phyloP scores from a whole-genome alignment of 352 stramenopile species.

The Phytophthora fragariaefolia region DNA sequence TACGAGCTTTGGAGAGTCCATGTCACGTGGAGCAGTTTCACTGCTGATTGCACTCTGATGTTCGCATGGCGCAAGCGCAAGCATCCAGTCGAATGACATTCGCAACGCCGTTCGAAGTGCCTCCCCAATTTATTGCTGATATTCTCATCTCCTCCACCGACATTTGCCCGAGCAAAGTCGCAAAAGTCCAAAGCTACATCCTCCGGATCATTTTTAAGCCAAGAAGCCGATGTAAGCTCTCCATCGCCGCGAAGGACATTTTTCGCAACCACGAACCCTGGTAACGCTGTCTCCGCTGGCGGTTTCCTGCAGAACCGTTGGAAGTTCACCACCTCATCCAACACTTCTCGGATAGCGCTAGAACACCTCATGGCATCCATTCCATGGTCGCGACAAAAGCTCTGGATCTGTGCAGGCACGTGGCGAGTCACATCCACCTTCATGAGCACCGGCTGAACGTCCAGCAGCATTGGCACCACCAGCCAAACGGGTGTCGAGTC shows the following conservation, averaged over 20 bases:
- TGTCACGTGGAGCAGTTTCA: not conserved
- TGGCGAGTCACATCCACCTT: conserved; percentile 37
- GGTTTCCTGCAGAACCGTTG: conserved; percentile 32
- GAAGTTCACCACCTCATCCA: conserved; percentile 43
- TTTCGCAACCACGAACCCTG: conserved; percentile 52
- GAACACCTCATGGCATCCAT: conserved; percentile 33
- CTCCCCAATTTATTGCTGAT: conserved; percentile 7
- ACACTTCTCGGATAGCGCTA: conserved; percentile 26
- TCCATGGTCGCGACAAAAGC: conserved; percentile 50
- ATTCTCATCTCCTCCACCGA: not conserved
- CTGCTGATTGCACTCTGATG: not conserved
- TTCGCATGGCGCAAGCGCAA: conserved; percentile 36
- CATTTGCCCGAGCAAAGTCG: conserved; percentile 25
- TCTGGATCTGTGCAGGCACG: conserved; percentile 39
- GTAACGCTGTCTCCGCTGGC: conserved; percentile 3
- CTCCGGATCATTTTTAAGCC: conserved; percentile 42
- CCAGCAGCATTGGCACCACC: conserved; percentile 51
- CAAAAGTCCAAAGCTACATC: conserved; percentile 59
- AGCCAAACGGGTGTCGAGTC: conserved; percentile 30
- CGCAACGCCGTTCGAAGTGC: conserved; percentile 30
- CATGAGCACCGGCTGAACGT: conserved; percentile 57
- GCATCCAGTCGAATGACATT: conserved; percentile 51
- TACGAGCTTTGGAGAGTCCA: not conserved
- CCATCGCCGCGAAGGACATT: conserved; percentile 33
- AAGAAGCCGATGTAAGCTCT: conserved; percentile 16